Conservation (phyloP, 306 rosid genomes). For the Quercus suber region DNA sequence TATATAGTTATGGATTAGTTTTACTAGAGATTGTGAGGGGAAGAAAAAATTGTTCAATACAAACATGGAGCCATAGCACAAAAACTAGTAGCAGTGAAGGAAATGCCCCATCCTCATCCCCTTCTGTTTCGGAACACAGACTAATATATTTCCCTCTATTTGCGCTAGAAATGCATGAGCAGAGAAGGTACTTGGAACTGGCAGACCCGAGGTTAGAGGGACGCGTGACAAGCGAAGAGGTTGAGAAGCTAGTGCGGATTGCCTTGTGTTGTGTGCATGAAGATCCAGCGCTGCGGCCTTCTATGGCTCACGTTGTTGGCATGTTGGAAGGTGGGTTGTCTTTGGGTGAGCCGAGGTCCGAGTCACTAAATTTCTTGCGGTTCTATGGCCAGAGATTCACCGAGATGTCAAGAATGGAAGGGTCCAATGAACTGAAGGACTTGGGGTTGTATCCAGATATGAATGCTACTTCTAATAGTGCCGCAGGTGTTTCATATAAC, state of each 20-base stretch:
- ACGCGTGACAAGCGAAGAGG: slow-evolving; percentile 58
- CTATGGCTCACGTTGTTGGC: slow-evolving; percentile 64
- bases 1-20: slow-evolving; percentile 89
- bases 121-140: slow-evolving; percentile 37
- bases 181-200: slow-evolving; percentile 63
- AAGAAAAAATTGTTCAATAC: slow-evolving; percentile 58
- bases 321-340: slow-evolving; percentile 83
- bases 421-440: background rate
- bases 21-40: slow-evolving; percentile 81
- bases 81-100: slow-evolving; percentile 55
- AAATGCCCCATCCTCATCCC: slow-evolving; percentile 35
- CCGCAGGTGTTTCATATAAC: slow-evolving; percentile 29
- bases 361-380: slow-evolving; percentile 67
- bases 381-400: slow-evolving; percentile 71
- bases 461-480: slow-evolving; percentile 24
- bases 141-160: slow-evolving; percentile 71
- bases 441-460: slow-evolving; percentile 21
- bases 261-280: slow-evolving; percentile 91
- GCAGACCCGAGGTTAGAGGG: slow-evolving; percentile 72
- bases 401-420: slow-evolving; percentile 60
- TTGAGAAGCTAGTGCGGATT: slow-evolving; percentile 64
- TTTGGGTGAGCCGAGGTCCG: slow-evolving; percentile 59
- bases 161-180: slow-evolving; percentile 90
- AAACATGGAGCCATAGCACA: slow-evolving; percentile 54
- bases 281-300: slow-evolving; percentile 77